phyloP scores from a whole-genome alignment of 2,329 filamentous ascomycete species.

The Scopulariopsis brevicaulis region DNA sequence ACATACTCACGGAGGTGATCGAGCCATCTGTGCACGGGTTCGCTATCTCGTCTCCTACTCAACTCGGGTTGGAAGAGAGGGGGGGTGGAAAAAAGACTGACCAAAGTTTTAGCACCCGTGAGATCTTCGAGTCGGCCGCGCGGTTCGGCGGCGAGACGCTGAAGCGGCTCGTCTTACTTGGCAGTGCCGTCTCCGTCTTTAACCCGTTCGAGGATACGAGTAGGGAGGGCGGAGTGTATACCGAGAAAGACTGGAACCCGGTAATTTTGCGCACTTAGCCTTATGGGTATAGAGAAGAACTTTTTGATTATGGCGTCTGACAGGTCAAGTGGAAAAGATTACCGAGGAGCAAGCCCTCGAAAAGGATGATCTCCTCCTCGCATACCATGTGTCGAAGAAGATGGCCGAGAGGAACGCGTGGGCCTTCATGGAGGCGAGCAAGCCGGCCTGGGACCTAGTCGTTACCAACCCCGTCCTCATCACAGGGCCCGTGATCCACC shows the following conservation, averaged over 20 bases:
- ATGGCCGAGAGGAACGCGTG: conserved; percentile 21
- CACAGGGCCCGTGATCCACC: conserved; percentile 29
- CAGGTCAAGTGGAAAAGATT: not conserved
- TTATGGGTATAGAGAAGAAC: conserved; percentile 25
- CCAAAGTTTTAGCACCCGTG: conserved; percentile 1
- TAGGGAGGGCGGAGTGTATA: conserved; percentile 35
- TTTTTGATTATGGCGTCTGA: conserved; percentile 22
- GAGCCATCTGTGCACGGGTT: conserved; percentile 33
- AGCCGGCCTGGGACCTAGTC: conserved; percentile 26
- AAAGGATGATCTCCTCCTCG: conserved; percentile 17
- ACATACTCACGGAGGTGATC: conserved; percentile 32
- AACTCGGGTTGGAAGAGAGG: not conserved
- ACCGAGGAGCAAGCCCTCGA: not conserved
- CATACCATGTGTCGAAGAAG: conserved; percentile 21
- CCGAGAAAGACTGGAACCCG: conserved; percentile 44
- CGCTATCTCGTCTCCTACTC: conserved; percentile 3
- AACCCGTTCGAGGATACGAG: conserved; percentile 32
- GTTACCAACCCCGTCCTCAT: conserved; percentile 31
- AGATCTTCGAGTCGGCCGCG: conserved; percentile 23
- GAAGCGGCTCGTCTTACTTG: conserved; percentile 55
- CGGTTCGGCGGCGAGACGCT: conserved; percentile 12
- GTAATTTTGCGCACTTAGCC: conserved; percentile 22
- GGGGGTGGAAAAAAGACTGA: not conserved
- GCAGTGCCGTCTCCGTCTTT: conserved; percentile 39
- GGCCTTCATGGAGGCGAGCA: conserved; percentile 20